phyloP scores from a whole-genome alignment of 805 yeast genomes.

The Saccharomycopsis lassenensis region DNA sequence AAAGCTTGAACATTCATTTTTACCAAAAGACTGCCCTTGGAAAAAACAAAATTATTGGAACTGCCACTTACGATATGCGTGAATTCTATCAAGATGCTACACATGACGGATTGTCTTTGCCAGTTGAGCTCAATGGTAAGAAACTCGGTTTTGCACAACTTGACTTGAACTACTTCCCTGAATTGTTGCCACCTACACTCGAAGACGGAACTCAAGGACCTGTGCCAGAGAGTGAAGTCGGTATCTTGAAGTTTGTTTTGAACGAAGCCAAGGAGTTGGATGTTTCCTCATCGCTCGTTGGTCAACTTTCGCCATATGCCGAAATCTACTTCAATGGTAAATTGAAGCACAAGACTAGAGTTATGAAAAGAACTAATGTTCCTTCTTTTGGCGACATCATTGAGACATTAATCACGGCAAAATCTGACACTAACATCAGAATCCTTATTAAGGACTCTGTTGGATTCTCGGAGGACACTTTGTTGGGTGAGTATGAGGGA shows the following conservation, averaged over 20 bases:
- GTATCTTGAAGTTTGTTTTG: slow-evolving; percentile 55
- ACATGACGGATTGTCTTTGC: slow-evolving; percentile 26
- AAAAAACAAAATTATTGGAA: slow-evolving; percentile 13
- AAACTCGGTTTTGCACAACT: slow-evolving; percentile 37
- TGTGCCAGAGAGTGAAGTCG: slow-evolving; percentile 52
- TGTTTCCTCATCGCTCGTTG: slow-evolving; percentile 35
- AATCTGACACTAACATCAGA: slow-evolving; percentile 42
- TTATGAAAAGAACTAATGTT: slow-evolving; percentile 54
- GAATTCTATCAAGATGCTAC: slow-evolving; percentile 43
- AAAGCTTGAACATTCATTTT: slow-evolving; percentile 32
- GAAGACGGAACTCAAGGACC: slow-evolving; percentile 21
- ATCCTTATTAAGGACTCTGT: slow-evolving; percentile 53
- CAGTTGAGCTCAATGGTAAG: slow-evolving; percentile 14
- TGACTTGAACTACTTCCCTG: slow-evolving; percentile 30
- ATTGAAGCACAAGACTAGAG: slow-evolving; percentile 45
- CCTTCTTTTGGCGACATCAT: slow-evolving; percentile 60
- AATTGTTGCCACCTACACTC: slow-evolving; percentile 16
- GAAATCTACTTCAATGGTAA: slow-evolving; percentile 51
- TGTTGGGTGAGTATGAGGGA: slow-evolving; percentile 43
- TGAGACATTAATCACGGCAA: slow-evolving; percentile 54
- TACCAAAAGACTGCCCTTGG: slow-evolving; percentile 9
- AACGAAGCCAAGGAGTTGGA: slow-evolving; percentile 54
- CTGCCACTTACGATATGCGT: slow-evolving; percentile 34
- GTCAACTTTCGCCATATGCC: slow-evolving; percentile 49
- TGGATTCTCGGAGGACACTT: slow-evolving; percentile 32